Evolutionary conservation across 2,329 filamentous ascomycete species (phyloP).

Genomic region (Sordariomycetes sp.): DNA sequence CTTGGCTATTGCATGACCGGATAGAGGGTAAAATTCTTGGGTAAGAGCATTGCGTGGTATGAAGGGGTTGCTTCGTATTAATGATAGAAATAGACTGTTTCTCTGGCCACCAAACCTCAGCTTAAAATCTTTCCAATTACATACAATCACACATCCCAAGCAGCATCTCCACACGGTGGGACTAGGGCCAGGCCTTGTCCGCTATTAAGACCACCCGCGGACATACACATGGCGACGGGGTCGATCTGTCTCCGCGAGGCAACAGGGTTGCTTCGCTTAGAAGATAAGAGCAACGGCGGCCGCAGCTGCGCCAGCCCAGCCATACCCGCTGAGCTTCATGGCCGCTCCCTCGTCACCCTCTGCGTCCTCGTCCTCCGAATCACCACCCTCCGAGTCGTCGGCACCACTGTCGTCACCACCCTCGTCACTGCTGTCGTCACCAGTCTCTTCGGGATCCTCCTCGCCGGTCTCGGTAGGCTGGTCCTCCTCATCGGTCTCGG

Average conservation of each 20-base stretch:
- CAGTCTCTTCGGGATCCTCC: not conserved
- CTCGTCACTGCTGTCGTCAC: not conserved
- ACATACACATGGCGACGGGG: not conserved
- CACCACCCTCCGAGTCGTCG: not conserved
- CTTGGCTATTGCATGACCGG: not conserved
- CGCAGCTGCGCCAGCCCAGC: constrained; percentile 18
- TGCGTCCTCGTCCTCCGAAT: constrained; percentile 1
- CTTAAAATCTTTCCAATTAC: not conserved
- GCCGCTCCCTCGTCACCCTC: constrained; percentile 9
- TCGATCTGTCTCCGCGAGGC: no score
- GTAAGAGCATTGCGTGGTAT: not conserved
- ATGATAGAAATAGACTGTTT: not conserved
- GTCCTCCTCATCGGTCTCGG: constrained; percentile 7
- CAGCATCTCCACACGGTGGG: not conserved
- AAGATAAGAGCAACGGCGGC: constrained; percentile 19
- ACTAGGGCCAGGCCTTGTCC: not conserved
- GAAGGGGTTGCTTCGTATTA: not conserved
- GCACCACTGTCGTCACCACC: not conserved
- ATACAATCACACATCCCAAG: not conserved
- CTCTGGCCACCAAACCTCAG: not conserved
- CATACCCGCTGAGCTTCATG: constrained; percentile 13
- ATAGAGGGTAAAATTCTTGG: not conserved
- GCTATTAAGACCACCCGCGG: not conserved
- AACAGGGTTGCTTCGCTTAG: constrained; percentile 9
- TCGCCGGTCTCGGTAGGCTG: constrained; percentile 2